Base-by-base conservation (phyloP, 306 rosid genomes). In the Lupinus albus region DNA sequence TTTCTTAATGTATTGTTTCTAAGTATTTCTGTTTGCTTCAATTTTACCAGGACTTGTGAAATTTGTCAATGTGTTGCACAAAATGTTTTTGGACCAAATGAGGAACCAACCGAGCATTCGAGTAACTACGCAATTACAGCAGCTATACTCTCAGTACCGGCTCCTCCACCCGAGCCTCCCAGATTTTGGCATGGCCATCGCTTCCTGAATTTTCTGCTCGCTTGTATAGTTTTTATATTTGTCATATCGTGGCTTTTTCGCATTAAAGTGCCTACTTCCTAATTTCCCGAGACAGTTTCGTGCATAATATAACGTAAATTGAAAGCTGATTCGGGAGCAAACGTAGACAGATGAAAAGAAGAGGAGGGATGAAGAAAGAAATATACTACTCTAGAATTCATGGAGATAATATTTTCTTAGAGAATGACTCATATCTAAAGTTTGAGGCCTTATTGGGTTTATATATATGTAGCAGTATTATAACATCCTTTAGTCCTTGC, bases 41-140 rank as follows among this genome's bases (percentile, higher is more conserved):
- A 36, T 69, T 76, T 70, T 38, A 25, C 39, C 47, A 90, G 99
- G 92, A 93, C 94, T 17, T 93, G 99, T 33, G 99, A 93, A 84
- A 93, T 90, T 59, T 93, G 99, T 20, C 91, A 90, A 60, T 80
- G 96, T 13, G 54, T 85, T 17, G 99, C 97, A 3, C 88, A 83
- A 21, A 93, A 93, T 52, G 89, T 93, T 61, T 64, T 71, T 6
- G 87, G 85, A 53, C 68, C 77, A 12, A 79, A 68, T 10, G 97
- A 89, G 74, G 98, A 89, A 70, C 33, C 69, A 25, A n/a, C n/a
- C n/a, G 30, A 25, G 30, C 30, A 25, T 55, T 70, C 75, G 15
- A 79, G 28, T 2, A 96, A 90, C 30, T 25, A 25, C 4, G 78
- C 84, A 9, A 65, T 83, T 3, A 52, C 91, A 17, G 52, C 80